A percentile compares a stretch with the other conserved stretches of the same genome.
Conservation (phyloP, 208 protist species). For the Crithidia fasciculata region DNA sequence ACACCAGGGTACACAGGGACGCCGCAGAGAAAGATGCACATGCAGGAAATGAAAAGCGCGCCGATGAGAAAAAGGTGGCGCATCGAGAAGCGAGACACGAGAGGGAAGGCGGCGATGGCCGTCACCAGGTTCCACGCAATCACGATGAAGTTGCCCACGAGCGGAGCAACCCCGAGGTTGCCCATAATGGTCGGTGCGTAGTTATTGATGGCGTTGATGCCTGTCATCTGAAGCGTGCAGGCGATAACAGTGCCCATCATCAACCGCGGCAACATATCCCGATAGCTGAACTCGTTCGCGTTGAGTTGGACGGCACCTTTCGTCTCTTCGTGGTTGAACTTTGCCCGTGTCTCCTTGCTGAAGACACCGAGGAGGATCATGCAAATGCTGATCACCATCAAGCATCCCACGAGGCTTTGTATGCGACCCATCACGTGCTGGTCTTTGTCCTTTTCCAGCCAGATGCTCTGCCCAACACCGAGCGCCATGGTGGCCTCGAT, state of each 20-base stretch:
- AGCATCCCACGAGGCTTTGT: slow-evolving; percentile 43
- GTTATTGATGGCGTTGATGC: slow-evolving; percentile 76
- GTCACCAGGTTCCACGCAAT: slow-evolving; percentile 69
- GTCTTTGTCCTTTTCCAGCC: slow-evolving; percentile 23
- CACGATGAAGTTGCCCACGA: slow-evolving; percentile 65
- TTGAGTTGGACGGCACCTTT: background rate
- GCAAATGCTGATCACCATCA: slow-evolving; percentile 34
- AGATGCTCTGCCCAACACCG: slow-evolving; percentile 37
- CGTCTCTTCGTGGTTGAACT: slow-evolving; percentile 23
- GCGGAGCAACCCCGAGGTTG: slow-evolving; percentile 41
- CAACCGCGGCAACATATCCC: slow-evolving; percentile 35
- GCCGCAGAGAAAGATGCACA: slow-evolving; percentile 57
- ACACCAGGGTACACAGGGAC: slow-evolving; percentile 62
- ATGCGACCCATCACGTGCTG: slow-evolving; percentile 40
- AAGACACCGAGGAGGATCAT: slow-evolving; percentile 41
- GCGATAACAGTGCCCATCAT: slow-evolving; percentile 42
- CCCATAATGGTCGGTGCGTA: slow-evolving; percentile 68
- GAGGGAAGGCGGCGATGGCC: slow-evolving; percentile 43
- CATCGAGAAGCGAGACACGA: slow-evolving; percentile 47
- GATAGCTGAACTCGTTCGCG: slow-evolving; percentile 19
- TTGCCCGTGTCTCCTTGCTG: slow-evolving; percentile 14
- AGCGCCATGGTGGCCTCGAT: slow-evolving; percentile 50
- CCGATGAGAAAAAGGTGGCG: slow-evolving; percentile 44
- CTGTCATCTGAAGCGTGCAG: slow-evolving; percentile 64
- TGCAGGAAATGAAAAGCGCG: slow-evolving; percentile 37